These are phyloP conservation scores for Erigeron canadensis DNA, from an alignment of 129 eudicot species.

Conservation along the genomic window DNA sequence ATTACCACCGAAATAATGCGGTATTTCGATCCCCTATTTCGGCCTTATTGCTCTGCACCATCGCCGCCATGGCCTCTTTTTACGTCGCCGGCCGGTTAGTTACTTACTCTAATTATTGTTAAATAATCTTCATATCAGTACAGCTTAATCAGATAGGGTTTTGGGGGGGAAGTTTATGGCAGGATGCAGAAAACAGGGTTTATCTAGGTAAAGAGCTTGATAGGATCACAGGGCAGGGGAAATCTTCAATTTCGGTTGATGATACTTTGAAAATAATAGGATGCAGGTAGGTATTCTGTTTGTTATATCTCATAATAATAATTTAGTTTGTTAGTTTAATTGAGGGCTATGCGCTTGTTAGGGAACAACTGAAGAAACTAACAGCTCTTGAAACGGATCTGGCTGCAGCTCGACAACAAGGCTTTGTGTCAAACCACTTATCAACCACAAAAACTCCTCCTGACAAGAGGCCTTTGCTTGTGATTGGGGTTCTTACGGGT, in stretches of 20 bases:
- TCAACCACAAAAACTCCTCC: constrained; percentile 36
- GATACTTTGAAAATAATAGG: constrained; percentile 83
- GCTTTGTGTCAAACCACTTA: constrained; percentile 64
- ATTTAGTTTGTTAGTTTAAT: constrained; percentile 23
- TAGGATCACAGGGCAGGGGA: constrained; percentile 85
- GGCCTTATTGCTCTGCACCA: constrained; percentile 69
- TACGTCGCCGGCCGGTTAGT: constrained; percentile 90
- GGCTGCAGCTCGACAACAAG: constrained; percentile 78
- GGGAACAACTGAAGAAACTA: constrained; percentile 93
- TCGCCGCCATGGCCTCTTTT: constrained; percentile 76
- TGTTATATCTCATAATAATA: not conserved
- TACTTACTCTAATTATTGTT: not conserved
- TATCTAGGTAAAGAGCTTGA: constrained; percentile 79
- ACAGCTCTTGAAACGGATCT: constrained; percentile 86
- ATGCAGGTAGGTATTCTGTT: constrained; percentile 75
- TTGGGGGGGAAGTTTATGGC: constrained; percentile 65
- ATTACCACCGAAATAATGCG: constrained; percentile 42
- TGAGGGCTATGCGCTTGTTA: constrained; percentile 44
- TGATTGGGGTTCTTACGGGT: constrained; percentile 79
- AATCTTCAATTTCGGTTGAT: constrained; percentile 83
- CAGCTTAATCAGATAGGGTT: constrained; percentile 6
- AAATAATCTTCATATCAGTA: not conserved
- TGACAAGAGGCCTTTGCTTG: constrained; percentile 59
- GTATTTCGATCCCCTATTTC: constrained; percentile 77
- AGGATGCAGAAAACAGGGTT: constrained; percentile 86